Conservation (phyloP, 495 filamentous ascomycete species). For the Thozetella sp. region DNA sequence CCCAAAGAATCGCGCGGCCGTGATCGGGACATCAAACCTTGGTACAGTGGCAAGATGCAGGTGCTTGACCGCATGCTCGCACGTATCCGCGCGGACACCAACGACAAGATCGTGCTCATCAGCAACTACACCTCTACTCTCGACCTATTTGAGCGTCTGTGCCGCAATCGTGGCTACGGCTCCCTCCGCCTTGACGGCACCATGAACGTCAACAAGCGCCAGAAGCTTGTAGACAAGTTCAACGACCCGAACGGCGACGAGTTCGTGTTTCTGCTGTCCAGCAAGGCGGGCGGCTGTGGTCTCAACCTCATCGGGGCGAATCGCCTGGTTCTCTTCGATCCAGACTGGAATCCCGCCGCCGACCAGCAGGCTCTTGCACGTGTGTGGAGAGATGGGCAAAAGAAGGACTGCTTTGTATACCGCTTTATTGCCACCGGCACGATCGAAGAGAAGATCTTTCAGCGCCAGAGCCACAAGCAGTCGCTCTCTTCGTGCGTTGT, state of each 20-base stretch:
- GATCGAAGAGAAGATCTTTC: constrained; percentile 99
- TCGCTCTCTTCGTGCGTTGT: constrained; percentile 97
- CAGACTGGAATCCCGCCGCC: constrained; percentile 98
- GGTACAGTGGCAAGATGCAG: constrained; percentile 99
- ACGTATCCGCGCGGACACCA: constrained; percentile 92
- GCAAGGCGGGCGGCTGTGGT: constrained; percentile 95
- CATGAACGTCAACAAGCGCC: constrained; percentile 95
- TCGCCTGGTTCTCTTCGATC: constrained; percentile 94
- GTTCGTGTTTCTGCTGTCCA: constrained; percentile 94
- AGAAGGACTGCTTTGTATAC: constrained; percentile 99
- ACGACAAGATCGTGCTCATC: constrained; percentile 99
- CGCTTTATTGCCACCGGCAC: constrained; percentile 97
- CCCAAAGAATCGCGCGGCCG: constrained; percentile 85
- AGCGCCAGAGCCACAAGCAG: constrained; percentile 97
- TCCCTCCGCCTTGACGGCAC: constrained; percentile 89
- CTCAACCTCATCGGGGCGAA: constrained; percentile 98
- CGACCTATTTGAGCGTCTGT: constrained; percentile 92
- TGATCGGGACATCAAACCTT: constrained; percentile 89
- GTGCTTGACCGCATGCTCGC: constrained; percentile 98
- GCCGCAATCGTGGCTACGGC: constrained; percentile 82
- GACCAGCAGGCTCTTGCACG: constrained; percentile 97
- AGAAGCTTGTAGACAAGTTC: constrained; percentile 98
- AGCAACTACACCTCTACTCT: constrained; percentile 98
- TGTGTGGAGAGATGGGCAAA: constrained; percentile 98
- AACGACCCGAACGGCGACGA: constrained; percentile 91